Percentiles rank a stretch among this genome's conserved stretches.
phyloP scores from a whole-genome alignment of 2,329 filamentous ascomycete species.

The Aureobasidium namibiae region DNA sequence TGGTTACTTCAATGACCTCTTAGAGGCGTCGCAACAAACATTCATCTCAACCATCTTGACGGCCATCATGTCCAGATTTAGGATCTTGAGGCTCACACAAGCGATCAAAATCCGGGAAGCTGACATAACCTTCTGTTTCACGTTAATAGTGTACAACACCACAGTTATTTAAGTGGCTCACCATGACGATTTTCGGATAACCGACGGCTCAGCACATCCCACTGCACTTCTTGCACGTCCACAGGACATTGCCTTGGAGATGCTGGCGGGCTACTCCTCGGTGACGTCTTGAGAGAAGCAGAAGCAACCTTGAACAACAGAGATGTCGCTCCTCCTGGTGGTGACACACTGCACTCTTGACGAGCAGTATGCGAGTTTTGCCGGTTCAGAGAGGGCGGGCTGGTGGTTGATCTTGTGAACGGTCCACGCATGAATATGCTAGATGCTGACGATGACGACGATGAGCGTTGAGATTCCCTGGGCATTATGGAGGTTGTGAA shows the following conservation, averaged over 20 bases:
- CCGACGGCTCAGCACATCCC: constrained; percentile 11
- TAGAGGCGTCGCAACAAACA: background rate
- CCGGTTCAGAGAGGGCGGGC: constrained; percentile 23
- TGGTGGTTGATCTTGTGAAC: constrained; percentile 20
- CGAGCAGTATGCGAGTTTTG: constrained; percentile 22
- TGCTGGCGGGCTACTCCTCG: constrained; percentile 7
- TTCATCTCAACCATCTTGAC: background rate
- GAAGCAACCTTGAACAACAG: constrained; percentile 10
- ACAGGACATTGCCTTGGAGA: constrained; percentile 8
- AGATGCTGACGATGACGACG: constrained; percentile 4
- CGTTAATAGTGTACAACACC: background rate
- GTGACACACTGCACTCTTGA: constrained; percentile 6
- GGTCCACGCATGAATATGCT: constrained; percentile 17
- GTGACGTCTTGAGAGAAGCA: constrained; percentile 2
- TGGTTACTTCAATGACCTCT: background rate
- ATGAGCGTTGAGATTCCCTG: constrained; percentile 9
- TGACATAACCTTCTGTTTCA: constrained; percentile 11
- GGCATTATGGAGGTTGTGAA: background rate
- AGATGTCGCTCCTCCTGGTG: background rate
- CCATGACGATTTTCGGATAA: constrained; percentile 11
- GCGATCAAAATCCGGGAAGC: constrained; percentile 14
- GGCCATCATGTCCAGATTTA: background rate
- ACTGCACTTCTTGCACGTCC: constrained; percentile 2
- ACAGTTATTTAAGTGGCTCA: background rate
- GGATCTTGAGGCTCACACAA: constrained; percentile 6